Percentiles rank a stretch among this genome's conserved stretches.
Evolutionary conservation across 2,329 filamentous ascomycete species (phyloP).

Genomic region (Fusarium succisae): DNA sequence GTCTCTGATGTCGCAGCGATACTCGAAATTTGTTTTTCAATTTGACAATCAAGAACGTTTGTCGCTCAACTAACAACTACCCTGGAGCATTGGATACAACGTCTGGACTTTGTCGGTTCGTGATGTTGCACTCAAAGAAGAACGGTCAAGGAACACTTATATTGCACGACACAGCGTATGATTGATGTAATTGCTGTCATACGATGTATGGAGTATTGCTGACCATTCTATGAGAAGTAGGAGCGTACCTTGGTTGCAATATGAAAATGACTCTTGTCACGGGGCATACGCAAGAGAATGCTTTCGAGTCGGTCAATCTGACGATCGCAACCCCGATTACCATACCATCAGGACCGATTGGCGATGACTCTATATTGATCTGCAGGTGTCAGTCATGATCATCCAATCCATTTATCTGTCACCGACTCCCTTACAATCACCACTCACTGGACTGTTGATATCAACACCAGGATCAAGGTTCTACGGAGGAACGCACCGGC

Average conservation of each 20-base stretch:
- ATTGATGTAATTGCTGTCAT: background rate
- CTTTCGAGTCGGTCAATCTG: background rate
- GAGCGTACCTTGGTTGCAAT: background rate
- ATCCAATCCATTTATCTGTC: background rate
- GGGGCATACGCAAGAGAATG: background rate
- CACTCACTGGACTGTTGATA: background rate
- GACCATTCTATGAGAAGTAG: background rate
- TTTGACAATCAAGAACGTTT: background rate
- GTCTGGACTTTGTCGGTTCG: background rate
- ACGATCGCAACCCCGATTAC: background rate
- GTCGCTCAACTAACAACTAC: background rate
- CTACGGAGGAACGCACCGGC: background rate
- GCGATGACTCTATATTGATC: conserved; percentile 23
- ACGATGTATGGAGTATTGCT: background rate
- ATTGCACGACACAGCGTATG: background rate
- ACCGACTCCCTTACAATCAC: background rate
- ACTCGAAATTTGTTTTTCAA: background rate
- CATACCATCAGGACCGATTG: conserved; percentile 18
- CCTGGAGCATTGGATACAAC: background rate
- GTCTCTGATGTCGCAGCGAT: background rate
- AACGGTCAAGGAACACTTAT: background rate
- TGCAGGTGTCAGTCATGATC: background rate
- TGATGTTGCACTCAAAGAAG: background rate
- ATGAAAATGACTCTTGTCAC: background rate
- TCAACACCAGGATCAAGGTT: conserved; percentile 1